phyloP scores from a whole-genome alignment of 2,329 filamentous ascomycete genomes.

The Lasiodiplodia theobromae region DNA sequence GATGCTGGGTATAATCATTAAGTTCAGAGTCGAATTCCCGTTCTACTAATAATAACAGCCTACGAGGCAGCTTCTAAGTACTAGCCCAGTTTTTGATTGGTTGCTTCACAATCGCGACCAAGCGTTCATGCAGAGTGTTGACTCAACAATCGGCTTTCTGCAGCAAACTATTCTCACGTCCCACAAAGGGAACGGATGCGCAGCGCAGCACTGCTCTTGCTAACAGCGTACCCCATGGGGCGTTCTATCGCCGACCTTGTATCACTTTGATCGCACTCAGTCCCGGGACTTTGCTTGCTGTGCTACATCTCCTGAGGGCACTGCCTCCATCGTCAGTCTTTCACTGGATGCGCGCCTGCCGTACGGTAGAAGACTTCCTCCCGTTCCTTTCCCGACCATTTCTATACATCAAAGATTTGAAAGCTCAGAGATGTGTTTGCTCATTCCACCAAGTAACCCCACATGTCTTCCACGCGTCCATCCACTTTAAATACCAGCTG shows the following conservation, averaged over 20 bases:
- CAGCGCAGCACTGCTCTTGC: background rate
- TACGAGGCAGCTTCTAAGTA: background rate
- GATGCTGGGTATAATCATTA: background rate
- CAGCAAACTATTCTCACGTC: constrained; percentile 17
- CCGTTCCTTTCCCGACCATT: background rate
- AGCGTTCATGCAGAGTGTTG: constrained; percentile 6
- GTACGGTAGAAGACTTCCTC: constrained; percentile 1
- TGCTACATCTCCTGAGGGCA: background rate
- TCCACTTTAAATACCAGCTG: background rate
- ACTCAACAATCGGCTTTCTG: constrained; percentile 5
- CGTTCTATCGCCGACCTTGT: constrained; percentile 1
- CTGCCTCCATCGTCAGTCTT: background rate
- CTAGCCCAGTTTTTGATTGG: background rate
- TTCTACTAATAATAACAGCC: constrained; percentile 10
- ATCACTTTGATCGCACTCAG: background rate
- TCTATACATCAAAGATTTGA: constrained; percentile 5
- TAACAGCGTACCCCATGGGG: background rate
- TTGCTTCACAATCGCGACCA: background rate
- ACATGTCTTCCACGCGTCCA: background rate
- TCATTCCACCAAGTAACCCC: background rate
- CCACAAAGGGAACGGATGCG: background rate
- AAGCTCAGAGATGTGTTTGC: background rate
- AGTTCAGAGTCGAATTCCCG: background rate
- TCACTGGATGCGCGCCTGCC: background rate
- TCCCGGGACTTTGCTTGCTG: background rate